Evolutionary conservation across 352 stramenopile genomes (phyloP).

Genomic region (Globisporangium middletonii): DNA sequence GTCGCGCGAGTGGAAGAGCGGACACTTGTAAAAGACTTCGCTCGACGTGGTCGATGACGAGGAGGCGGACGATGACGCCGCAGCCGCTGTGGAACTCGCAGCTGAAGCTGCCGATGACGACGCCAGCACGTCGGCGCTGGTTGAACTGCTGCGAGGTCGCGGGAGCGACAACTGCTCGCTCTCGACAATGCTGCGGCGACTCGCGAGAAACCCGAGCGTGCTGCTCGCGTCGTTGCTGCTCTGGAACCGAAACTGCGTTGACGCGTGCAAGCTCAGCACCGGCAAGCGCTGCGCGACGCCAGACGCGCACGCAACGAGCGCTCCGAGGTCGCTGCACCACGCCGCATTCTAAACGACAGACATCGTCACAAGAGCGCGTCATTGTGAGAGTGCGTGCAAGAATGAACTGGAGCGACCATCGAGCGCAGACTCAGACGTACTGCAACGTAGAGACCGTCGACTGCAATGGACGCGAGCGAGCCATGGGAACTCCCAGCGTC

Average conservation of each 20-base stretch:
- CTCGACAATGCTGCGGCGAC: constrained; percentile 3
- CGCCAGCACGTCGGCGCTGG: background rate
- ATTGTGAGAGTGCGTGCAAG: background rate
- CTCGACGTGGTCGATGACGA: background rate
- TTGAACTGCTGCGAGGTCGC: background rate
- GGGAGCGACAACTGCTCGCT: constrained; percentile 5
- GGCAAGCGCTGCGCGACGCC: constrained; percentile 19
- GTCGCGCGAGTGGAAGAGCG: constrained; percentile 26
- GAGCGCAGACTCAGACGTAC: constrained; percentile 13
- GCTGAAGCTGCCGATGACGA: no score
- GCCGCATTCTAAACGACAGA: constrained; percentile 17
- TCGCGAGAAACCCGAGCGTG: constrained; percentile 1
- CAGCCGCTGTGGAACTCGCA: background rate
- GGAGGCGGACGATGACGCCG: no score
- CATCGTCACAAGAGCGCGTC: constrained; percentile 1
- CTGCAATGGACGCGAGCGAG: constrained; percentile 22
- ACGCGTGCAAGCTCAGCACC: constrained; percentile 20
- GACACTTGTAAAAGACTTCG: constrained; percentile 34
- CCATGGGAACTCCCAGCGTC: background rate
- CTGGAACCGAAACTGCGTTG: constrained; percentile 20
- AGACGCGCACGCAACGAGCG: constrained; percentile 6
- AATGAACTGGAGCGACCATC: background rate
- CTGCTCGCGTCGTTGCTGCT: background rate
- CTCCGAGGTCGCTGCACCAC: constrained; percentile 23
- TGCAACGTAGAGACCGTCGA: constrained; percentile 39